Conservation (phyloP, 208 protist genomes). For the Phytomonas francai region DNA sequence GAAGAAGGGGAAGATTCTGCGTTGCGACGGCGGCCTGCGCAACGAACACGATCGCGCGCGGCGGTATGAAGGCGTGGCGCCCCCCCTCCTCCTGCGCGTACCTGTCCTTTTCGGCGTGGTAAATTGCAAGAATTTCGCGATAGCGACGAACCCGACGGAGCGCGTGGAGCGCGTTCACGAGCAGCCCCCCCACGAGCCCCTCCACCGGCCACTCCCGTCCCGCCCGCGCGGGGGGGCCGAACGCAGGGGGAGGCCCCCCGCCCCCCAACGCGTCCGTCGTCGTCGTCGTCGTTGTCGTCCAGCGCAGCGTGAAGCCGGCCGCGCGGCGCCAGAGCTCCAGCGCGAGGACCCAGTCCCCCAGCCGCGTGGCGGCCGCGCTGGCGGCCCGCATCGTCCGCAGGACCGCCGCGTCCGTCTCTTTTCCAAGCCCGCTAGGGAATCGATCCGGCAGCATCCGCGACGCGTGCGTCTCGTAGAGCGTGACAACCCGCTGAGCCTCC, state of each 20-base stretch:
- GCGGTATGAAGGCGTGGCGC: constrained; percentile 3
- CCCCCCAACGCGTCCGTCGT: background rate
- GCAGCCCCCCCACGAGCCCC: constrained; percentile 21
- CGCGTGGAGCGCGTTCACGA: constrained; percentile 37
- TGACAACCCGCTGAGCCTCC: constrained; percentile 13
- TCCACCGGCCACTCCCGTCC: background rate
- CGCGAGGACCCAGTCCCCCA: constrained; percentile 38
- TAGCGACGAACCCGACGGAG: constrained; percentile 47
- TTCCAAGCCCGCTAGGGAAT: background rate
- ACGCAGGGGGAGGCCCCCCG: background rate
- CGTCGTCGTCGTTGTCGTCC: background rate
- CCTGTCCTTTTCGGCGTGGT: background rate
- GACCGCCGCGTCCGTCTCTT: constrained; percentile 14
- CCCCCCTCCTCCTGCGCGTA: background rate
- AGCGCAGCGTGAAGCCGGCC: constrained; percentile 13
- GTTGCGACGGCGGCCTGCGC: constrained; percentile 52
- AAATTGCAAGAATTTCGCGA: constrained; percentile 26
- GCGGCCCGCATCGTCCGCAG: constrained; percentile 15
- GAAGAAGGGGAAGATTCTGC: constrained; percentile 31
- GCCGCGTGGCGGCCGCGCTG: constrained; percentile 30
- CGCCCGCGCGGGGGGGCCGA: background rate
- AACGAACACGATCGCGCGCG: constrained; percentile 28
- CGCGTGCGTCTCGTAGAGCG: constrained; percentile 17
- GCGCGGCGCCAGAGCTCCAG: constrained; percentile 26
- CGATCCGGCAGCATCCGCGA: constrained; percentile 12